Conservation (phyloP, 371 early-diverging fungal genomes). For the Saksenaea vasiformis region DNA sequence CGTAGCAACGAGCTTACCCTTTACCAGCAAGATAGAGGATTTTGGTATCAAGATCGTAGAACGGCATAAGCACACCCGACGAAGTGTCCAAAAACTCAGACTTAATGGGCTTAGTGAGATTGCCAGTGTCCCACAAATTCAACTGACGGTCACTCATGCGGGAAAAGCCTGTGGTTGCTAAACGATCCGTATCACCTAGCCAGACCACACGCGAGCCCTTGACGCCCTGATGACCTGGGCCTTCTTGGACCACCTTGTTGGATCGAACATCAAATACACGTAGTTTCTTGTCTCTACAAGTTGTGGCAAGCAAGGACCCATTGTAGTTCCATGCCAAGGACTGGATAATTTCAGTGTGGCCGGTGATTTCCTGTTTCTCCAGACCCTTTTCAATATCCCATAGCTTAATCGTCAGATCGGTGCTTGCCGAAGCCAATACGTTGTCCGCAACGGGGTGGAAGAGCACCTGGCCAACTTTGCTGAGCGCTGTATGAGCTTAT, state of each 20-base stretch:
- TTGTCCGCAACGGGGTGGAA: constrained; percentile 97
- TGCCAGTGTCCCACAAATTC: constrained; percentile 82
- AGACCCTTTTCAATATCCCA: constrained; percentile 96
- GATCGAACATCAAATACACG: constrained; percentile 92
- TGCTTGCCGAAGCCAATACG: constrained; percentile 87
- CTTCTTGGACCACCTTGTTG: constrained; percentile 82
- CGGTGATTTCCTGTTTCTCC: constrained; percentile 86
- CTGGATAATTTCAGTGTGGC: constrained; percentile 92
- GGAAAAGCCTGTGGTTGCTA: constrained; percentile 95
- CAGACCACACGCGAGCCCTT: constrained; percentile 95
- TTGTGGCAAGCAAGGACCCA: constrained; percentile 87
- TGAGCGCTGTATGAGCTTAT: constrained; percentile 15
- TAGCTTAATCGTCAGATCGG: constrained; percentile 92
- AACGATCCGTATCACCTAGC: constrained; percentile 82
- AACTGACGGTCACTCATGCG: constrained; percentile 92
- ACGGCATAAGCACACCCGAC: constrained; percentile 96
- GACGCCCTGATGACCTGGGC: constrained; percentile 89
- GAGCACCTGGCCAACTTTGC: constrained; percentile 95
- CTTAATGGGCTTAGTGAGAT: constrained; percentile 79
- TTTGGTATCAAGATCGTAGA: constrained; percentile 87
- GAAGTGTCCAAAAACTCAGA: constrained; percentile 85
- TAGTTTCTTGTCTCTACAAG: constrained; percentile 95
- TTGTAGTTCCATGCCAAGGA: constrained; percentile 89
- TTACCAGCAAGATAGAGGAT: constrained; percentile 96
- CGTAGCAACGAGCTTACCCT: constrained; percentile 48